Evolutionary conservation across 148 eudicot genomes (phyloP).

Genomic region (Fagopyrum tataricum): DNA sequence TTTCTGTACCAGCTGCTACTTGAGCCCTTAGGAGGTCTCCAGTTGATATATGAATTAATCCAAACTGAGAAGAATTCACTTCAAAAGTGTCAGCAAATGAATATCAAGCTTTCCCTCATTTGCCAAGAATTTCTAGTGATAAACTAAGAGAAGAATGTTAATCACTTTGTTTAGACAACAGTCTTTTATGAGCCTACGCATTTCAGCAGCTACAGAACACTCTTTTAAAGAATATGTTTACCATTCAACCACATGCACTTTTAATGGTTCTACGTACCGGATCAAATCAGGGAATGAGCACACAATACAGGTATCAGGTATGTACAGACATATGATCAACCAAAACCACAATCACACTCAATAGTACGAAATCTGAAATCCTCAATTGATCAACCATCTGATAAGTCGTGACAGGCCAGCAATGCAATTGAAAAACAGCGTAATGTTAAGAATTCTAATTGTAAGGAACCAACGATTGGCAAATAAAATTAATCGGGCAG

Average conservation of each 20-base stretch:
- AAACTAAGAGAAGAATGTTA: neutral
- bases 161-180: neutral
- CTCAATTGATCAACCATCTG: neutral
- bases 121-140: neutral
- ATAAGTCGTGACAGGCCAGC: neutral
- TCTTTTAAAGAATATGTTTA: neutral
- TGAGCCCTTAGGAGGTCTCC: constrained; percentile 90
- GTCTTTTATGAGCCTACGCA: neutral
- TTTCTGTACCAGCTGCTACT: constrained; percentile 85
- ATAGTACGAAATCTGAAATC: neutral
- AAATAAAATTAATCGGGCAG: no score
- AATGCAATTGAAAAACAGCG: neutral
- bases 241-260: neutral
- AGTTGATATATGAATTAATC: constrained; percentile 90
- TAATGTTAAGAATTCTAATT: neutral
- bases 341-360: neutral
- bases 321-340: neutral
- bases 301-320: neutral
- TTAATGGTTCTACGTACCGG: neutral
- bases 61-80: constrained; percentile 42
- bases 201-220: neutral
- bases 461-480: neutral
- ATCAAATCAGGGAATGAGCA: no score
- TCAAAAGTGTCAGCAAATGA: constrained; percentile 4
- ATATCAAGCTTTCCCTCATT: neutral